phyloP scores from a whole-genome alignment of 495 filamentous ascomycete genomes.

The Hypoxylon lienhwacheense region DNA sequence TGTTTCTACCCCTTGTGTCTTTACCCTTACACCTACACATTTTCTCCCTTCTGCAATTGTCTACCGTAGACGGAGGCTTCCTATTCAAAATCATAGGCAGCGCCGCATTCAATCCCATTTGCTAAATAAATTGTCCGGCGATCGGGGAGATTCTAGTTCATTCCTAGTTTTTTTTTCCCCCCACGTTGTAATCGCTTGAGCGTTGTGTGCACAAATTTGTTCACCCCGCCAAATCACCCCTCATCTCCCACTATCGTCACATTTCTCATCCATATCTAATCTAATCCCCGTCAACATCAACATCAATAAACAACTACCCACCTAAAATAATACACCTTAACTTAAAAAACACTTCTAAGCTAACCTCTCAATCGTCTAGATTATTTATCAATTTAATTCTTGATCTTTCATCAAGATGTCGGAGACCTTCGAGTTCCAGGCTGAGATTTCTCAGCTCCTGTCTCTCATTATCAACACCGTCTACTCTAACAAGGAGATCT shows the following conservation, averaged over 20 bases:
- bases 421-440: conserved; percentile 99
- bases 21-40: too few relatives aligned
- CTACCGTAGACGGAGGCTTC: too few relatives aligned
- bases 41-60: too few relatives aligned
- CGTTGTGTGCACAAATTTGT: neutral
- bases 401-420: conserved; percentile 63
- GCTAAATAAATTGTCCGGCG: too few relatives aligned
- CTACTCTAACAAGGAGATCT: conserved; percentile 99
- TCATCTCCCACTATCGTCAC: neutral
- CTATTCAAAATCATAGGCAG: too few relatives aligned
- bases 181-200: neutral
- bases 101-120: too few relatives aligned
- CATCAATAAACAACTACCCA: too few relatives aligned
- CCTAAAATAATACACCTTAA: too few relatives aligned
- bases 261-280: neutral
- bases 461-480: conserved; percentile 99
- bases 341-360: too few relatives aligned
- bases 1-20: too few relatives aligned
- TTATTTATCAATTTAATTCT: conserved; percentile 29
- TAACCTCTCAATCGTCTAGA: conserved; percentile 14
- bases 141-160: too few relatives aligned
- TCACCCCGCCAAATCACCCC: conserved; percentile 5
- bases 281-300: conserved; percentile 1
- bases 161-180: too few relatives aligned
- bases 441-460: conserved; percentile 99